Percentiles rank a stretch among this genome's conserved stretches.
phyloP scores from a whole-genome alignment of 2,329 filamentous ascomycete species.

The Eurotiales sp. region DNA sequence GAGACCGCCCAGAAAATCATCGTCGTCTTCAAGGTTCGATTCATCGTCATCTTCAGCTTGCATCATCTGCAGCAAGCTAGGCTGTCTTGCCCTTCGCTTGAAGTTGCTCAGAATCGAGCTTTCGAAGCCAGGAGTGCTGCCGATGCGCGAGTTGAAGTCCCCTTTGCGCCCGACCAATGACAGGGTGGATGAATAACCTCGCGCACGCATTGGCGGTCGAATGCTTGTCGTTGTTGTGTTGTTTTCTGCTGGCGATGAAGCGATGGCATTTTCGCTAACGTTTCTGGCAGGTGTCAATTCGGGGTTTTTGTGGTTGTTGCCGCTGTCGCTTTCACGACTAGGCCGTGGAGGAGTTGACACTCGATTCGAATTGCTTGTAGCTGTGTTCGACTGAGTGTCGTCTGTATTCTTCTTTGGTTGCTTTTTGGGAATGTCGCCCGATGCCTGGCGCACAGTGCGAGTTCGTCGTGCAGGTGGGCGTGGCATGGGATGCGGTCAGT shows the following conservation, averaged over 20 bases:
- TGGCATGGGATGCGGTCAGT: constrained; percentile 22
- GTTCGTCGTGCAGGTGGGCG: constrained; percentile 27
- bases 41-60: constrained; percentile 38
- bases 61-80: constrained; percentile 44
- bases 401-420: background rate
- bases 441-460: constrained; percentile 18
- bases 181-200: constrained; percentile 38
- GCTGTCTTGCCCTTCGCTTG: constrained; percentile 40
- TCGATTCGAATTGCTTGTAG: background rate
- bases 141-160: constrained; percentile 31
- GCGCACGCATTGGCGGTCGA: constrained; percentile 33
- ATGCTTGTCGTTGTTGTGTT: constrained; percentile 31
- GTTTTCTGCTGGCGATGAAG: constrained; percentile 34
- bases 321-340: background rate
- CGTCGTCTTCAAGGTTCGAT: constrained; percentile 36
- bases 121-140: constrained; percentile 41
- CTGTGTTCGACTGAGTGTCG: background rate
- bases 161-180: constrained; percentile 36
- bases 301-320: constrained; percentile 16
- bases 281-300: constrained; percentile 30
- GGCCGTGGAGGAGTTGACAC: constrained; percentile 7
- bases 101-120: constrained; percentile 44
- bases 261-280: constrained; percentile 31
- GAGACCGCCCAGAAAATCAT: constrained; percentile 42
- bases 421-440: constrained; percentile 7